phyloP scores from a whole-genome alignment of 345 rosid genomes.

The Kandelia obovata region DNA sequence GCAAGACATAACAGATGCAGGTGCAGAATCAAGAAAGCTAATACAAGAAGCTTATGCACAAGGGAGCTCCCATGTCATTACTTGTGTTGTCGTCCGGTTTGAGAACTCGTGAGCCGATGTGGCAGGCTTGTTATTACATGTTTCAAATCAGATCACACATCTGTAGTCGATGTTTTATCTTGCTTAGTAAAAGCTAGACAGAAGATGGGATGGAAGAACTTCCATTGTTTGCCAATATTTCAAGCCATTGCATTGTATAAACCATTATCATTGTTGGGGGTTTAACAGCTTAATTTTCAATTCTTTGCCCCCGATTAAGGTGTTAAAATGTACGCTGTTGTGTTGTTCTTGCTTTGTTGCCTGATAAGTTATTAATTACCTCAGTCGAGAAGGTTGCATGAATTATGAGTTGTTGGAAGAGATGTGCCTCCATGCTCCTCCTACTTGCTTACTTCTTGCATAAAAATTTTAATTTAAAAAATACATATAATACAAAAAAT shows the following conservation, averaged over 20 bases:
- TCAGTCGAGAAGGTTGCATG: too few species aligned
- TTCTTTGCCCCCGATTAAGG: slow-evolving; percentile 14
- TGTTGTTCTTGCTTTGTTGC: too few species aligned
- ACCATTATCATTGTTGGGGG: not conserved
- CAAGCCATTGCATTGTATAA: not conserved
- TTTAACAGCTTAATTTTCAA: slow-evolving; percentile 12
- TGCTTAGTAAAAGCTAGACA: not conserved
- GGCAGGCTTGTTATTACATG: not conserved
- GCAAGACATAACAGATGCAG: slow-evolving; percentile 38
- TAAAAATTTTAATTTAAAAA: too few species aligned
- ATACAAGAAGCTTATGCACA: slow-evolving; percentile 38
- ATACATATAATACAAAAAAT: too few species aligned
- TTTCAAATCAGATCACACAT: not conserved
- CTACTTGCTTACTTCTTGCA: too few species aligned
- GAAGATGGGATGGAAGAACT: slow-evolving; percentile 5
- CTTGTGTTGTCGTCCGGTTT: slow-evolving; percentile 20
- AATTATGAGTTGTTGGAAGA: too few species aligned
- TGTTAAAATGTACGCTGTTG: not conserved
- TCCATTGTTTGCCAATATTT: not conserved
- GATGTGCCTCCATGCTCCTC: too few species aligned
- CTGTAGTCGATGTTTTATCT: not conserved
- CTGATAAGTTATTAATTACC: too few species aligned
- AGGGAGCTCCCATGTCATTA: slow-evolving; percentile 50
- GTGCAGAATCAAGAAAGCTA: slow-evolving; percentile 44
- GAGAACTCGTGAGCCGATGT: slow-evolving; percentile 19